phyloP scores from a whole-genome alignment of 768 basidiomycete genomes.

The Rubroboletus pulcherrimus region DNA sequence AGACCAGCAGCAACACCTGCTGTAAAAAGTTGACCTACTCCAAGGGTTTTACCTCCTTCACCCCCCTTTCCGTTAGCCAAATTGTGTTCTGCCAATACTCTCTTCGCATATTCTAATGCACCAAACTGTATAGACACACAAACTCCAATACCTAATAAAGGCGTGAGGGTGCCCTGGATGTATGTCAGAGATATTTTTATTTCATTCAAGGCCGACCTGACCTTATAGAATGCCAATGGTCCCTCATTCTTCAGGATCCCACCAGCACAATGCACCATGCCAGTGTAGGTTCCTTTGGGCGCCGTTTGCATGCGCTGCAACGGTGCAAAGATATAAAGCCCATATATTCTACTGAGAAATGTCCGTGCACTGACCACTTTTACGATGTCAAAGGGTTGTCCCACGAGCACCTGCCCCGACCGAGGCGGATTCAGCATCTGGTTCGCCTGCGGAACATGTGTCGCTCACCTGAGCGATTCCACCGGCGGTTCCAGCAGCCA shows the following conservation, averaged over 20 bases:
- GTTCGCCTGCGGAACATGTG: neutral
- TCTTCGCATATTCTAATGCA: conserved; percentile 81
- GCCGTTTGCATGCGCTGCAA: conserved; percentile 90
- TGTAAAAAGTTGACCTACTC: conserved; percentile 59
- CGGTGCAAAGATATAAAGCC: conserved; percentile 11
- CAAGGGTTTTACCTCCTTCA: conserved; percentile 57
- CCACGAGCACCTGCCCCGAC: conserved; percentile 67
- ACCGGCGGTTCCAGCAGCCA: conserved; percentile 87
- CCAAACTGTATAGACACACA: conserved; percentile 98
- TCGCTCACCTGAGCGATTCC: conserved; percentile 75
- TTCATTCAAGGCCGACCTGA: conserved; percentile 22
- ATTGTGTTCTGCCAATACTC: conserved; percentile 69
- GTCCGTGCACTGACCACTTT: conserved; percentile 71
- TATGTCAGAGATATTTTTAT: conserved; percentile 1
- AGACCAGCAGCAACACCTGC: conserved; percentile 85
- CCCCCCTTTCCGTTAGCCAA: conserved; percentile 56
- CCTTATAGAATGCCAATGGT: conserved; percentile 94
- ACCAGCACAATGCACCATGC: conserved; percentile 87
- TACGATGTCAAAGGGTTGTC: conserved; percentile 95
- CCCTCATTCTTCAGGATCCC: conserved; percentile 90
- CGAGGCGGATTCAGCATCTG: conserved; percentile 5
- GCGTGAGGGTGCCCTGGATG: conserved; percentile 80
- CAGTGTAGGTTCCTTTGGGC: conserved; percentile 81
- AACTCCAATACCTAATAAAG: conserved; percentile 85
- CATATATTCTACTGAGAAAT: neutral